Evolutionary conservation across 2,329 filamentous ascomycete genomes (phyloP), one percentile per base, ranked within the genome.

Genomic region (Trichoderma guizhouense): DNA sequence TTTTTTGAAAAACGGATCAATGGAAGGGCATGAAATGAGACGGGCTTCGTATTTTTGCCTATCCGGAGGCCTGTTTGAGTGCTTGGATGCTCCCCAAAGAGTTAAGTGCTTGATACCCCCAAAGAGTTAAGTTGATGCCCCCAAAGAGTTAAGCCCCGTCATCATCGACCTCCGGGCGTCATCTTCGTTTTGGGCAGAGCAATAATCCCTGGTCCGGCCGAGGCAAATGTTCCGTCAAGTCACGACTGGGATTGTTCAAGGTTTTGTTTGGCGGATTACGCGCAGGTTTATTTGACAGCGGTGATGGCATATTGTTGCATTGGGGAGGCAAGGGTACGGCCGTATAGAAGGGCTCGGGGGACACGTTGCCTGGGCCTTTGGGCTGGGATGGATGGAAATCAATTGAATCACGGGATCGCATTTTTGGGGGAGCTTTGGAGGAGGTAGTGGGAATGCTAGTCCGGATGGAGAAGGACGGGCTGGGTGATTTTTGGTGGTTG

Each of bases 401-500:
- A 36, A 15, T 36, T 7, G 34, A 36, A 71, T 65, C 68, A 71
- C 62, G 62, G 69, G 66, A 68, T 68, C 53, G 55, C 18, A 34
- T 36, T 32, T 51, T 51, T n/a, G 63, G 47, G 57, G 67, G 62
- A 15, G 8, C 15, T 47, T 36, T 60, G 15, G 43, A 60, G 30
- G 32, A 2, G n/a, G 43, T 43, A 39, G 21, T 24, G 58, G 30
- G 30, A 28, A 24, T 66, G 61, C 71, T 72, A 72, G 58, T 47
- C 71, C 71, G 36, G 66, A 72, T 61, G n/a, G 34, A 72, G 71
- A 70, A 72, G 71, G 71, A 53, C 66, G n/a, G 30, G 65, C n/a
- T 51, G 18, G 39, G 18, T 34, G 32, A 12, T 34, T 34, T 39
- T 39, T 39, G 43, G 18, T 47, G 1, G 43, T 21, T 21, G 64